Base-by-base conservation (phyloP, 768 basidiomycete species). In the Favolaschia claudopus region DNA sequence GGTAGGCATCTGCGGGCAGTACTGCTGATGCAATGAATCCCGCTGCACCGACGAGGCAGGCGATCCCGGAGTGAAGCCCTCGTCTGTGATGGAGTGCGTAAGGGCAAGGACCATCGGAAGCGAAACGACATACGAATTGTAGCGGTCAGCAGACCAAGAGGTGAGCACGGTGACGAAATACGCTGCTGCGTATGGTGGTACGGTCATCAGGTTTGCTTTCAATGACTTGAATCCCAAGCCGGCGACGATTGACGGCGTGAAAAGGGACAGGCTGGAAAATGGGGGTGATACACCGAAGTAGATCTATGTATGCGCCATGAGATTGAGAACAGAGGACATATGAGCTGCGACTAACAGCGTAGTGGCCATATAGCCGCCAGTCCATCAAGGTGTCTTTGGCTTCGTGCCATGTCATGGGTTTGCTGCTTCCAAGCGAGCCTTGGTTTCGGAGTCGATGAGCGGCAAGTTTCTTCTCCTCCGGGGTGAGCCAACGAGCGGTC, bases 181-280 rank as follows among this genome's bases (percentile, higher is more conserved):
- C n/a, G 72, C 75, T 9, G 71, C 68, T 5, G 77, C 74, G 29
- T 73, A 76, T 12, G 77, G 77, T 12, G 75, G 70, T 1, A 83
- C 82, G 4, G 80, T 81, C 70, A 81, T 77, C 7, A 85, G 70
- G 63, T 85, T 82, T 14, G 78, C 80, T 31, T 66, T 60, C 42
- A 79, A 73, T 1, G 75, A 74, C 12, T 70, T 68, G 62, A 78
- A 82, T 9, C 82, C 82, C 20, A 84, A 72, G 17, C 75, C 76
- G 1, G 78, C 69, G 6, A 85, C 80, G 70, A 88, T 84, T 1
- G 83, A 82, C 1, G 86, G 86, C 13, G 80, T 74, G 69, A 88
- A 87, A 24, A 86, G 74, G 27, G 69, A 70, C 38, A 74, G 64
- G 44, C 71, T 72, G 63, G 78, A 80, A 48, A 82, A 75, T 17